A percentile compares a stretch with the other conserved stretches of the same genome.
phyloP scores from a whole-genome alignment of 306 rosid species.

The Albizia julibrissin region DNA sequence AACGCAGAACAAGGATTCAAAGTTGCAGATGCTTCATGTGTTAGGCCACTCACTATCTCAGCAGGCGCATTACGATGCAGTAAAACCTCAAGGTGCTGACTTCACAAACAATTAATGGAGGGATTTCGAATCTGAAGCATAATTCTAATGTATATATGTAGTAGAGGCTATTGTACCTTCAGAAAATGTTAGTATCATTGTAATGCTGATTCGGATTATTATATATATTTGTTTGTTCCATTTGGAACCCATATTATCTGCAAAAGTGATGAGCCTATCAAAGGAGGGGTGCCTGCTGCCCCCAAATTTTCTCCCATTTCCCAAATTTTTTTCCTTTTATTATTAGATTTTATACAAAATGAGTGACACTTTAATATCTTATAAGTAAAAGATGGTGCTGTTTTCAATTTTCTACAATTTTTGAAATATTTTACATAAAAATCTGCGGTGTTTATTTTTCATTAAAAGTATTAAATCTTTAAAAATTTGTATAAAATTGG shows the following conservation, averaged over 20 bases:
- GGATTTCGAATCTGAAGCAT: background rate
- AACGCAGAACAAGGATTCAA: slow-evolving; percentile 12
- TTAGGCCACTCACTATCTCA: slow-evolving; percentile 36
- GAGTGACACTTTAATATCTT: no score
- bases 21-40: slow-evolving; percentile 26
- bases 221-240: background rate
- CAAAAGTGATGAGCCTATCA: background rate
- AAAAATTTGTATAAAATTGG: no score
- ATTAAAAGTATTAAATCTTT: no score
- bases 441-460: no score
- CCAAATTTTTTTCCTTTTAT: no score
- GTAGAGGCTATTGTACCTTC: background rate
- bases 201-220: background rate
- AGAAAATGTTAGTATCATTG: background rate
- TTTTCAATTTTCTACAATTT: no score
- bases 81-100: slow-evolving; percentile 33
- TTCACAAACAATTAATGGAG: background rate
- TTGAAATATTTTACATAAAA: no score
- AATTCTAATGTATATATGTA: background rate
- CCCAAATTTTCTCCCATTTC: no score
- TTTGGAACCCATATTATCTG: background rate
- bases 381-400: rapidly evolving
- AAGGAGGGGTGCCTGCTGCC: no score
- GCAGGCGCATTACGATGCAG: slow-evolving; percentile 32
- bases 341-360: no score